These are phyloP conservation scores for Nothophaeocryptopus gaeumannii DNA, from an alignment of 2,329 filamentous ascomycete genomes.

Conservation along the genomic window DNA sequence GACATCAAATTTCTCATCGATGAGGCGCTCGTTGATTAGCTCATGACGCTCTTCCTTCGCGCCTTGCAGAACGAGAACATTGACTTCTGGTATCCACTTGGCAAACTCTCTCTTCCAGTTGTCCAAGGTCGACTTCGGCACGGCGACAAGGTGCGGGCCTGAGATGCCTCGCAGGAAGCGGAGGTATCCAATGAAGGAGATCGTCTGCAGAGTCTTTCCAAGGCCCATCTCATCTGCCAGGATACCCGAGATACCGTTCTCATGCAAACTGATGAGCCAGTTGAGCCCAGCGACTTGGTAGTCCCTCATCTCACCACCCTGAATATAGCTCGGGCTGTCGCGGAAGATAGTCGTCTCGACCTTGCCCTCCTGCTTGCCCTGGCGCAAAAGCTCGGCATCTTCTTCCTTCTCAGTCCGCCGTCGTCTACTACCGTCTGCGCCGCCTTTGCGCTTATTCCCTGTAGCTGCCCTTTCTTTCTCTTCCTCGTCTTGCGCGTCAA, in stretches of 20 bases:
- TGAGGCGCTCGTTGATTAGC: conserved; percentile 85
- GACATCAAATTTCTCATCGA: conserved; percentile 94
- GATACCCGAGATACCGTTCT: conserved; percentile 98
- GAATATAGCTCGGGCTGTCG: conserved; percentile 85
- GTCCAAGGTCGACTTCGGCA: conserved; percentile 95
- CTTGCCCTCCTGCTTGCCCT: conserved; percentile 83
- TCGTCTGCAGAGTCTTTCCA: conserved; percentile 96
- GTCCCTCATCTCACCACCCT: conserved; percentile 84
- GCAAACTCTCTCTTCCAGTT: conserved; percentile 97
- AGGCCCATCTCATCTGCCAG: conserved; percentile 98
- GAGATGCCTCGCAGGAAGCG: conserved; percentile 85
- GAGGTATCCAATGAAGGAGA: conserved; percentile 92
- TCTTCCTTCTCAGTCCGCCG: conserved; percentile 96
- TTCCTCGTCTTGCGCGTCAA: conserved; percentile 85
- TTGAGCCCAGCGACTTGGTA: conserved; percentile 95
- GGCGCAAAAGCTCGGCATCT: conserved; percentile 80
- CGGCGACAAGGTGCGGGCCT: conserved; percentile 85
- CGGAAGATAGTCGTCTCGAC: conserved; percentile 81
- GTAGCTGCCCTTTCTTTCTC: conserved; percentile 64
- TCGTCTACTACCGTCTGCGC: conserved; percentile 72
- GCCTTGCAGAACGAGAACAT: conserved; percentile 89
- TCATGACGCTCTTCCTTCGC: conserved; percentile 88
- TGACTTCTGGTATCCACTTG: conserved; percentile 92
- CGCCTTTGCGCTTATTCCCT: conserved; percentile 74
- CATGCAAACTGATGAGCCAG: conserved; percentile 95